Base-by-base conservation (phyloP, 1,284 basidiomycete genomes). In the Leccinum fallax region DNA sequence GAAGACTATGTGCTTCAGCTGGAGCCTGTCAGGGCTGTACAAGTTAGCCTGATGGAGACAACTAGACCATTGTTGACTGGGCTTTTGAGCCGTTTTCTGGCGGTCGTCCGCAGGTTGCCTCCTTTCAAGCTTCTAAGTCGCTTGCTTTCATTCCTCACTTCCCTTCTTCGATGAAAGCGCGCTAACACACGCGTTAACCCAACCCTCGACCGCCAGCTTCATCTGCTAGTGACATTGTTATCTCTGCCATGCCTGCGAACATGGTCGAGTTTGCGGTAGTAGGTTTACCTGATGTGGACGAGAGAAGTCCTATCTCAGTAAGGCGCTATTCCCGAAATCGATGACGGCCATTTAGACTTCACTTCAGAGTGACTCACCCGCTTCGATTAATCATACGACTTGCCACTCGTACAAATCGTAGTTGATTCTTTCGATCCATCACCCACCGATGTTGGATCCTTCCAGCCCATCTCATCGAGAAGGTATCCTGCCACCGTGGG, bases 311-410 rank as follows among this genome's bases (percentile, higher is more conserved):
- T 13, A 9, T 26, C 30, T 59, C 59, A 21, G 53, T 58, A 54
- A 69, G 64, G 43, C 59, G 49, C 30, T 30, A 57, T 53, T 65
- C 68, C 1, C 61, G 52, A 60, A 53, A 62, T 7, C 0, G 28
- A 28, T 28, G 28, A 28, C 28, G 28, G 28, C 28, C 28, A 28
- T 28, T 8, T 28, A 28, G 28, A 43, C 48, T 10, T 63, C 71
- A n/a, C 26, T 72, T 28, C 59, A 64, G 11, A 57, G 64, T 1
- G 71, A 69, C 40, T n/a, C 40, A 16, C 70, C 68, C 9, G 4
- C 4, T 46, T 53, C 36, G 4, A 57, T 64, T 24, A 32, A 60
- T 49, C 60, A 55, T 0, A n/a, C 40, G 9, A n/a, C 4, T 43
- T n/a, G 9, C n/a, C 32, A 26, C 8, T 5, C 38, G 21, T 51